Evolutionary conservation across 2,329 filamentous ascomycete species (phyloP), one percentile per base, ranked within the genome.

Genomic region (Xylaria sp.): DNA sequence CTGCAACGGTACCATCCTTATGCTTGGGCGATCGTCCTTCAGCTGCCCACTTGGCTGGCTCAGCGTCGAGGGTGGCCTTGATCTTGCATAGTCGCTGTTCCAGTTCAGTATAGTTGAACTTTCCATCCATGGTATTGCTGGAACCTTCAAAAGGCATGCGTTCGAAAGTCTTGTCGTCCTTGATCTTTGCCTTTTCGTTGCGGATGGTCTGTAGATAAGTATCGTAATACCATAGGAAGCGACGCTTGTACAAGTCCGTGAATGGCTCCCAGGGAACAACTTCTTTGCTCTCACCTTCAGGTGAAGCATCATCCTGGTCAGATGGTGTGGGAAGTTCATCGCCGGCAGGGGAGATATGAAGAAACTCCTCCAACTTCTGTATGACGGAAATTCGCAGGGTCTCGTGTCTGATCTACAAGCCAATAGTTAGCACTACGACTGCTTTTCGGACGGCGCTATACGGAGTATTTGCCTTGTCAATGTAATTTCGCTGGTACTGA

Each of bases 171-270:
- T 84, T 76, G 2, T 84, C 83, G 61, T 88, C 84, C 62, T 82
- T 81, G 58, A 87, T 83, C 66, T 90, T 84, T 30, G 77, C 73
- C 67, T 80, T 82, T 34, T 87, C 89, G 61, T 85, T 81, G 44
- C 85, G 80, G 55, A 96, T 86, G 1, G 88, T 82, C 2, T 82
- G 78, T 19, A 94, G 78, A 70, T 97, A 97, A 2, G 89, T 89
- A 66, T 95, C 89, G 73, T 90, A 96, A 75, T 97, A 97, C 94
- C 94, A 97, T 11, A 97, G 78, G 71, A 97, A 97, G 1, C 92
- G 86, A 44, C 89, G 86, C 75, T 97, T 97, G 80, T 89, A 90
- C 4, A 96, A 79, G 69, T 97, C 93, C 66, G 86, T 88, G 76
- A 97, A 97, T 0, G 92, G 91, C 66, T 96, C 89, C 73, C 91